These are phyloP conservation scores for Claviceps capensis DNA, from an alignment of 2,329 filamentous ascomycete species.

Conservation along the genomic window DNA sequence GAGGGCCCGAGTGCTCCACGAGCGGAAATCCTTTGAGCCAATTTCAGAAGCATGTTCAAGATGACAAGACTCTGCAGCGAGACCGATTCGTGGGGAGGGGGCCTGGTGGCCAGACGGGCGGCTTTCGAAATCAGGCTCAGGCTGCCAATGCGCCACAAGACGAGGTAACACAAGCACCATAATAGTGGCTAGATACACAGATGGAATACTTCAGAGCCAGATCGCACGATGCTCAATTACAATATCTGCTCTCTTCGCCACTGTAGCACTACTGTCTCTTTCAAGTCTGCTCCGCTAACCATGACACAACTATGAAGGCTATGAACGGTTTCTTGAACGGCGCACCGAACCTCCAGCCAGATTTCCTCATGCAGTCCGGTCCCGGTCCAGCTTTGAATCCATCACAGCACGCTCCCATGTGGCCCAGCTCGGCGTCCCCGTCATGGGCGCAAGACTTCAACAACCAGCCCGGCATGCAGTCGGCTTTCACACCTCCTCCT, in stretches of 20 bases:
- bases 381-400: conserved; percentile 33
- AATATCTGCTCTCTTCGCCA: not conserved
- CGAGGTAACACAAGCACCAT: conserved; percentile 33
- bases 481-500: conserved; percentile 47
- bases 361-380: conserved; percentile 37
- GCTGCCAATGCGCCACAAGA: conserved; percentile 59
- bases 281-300: not conserved
- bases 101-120: conserved; percentile 55
- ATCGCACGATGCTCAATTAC: no score
- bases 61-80: conserved; percentile 88
- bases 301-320: conserved; percentile 43
- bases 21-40: conserved; percentile 92
- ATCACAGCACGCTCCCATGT: conserved; percentile 36
- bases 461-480: conserved; percentile 55
- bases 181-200: no score
- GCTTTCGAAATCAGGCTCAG: conserved; percentile 60
- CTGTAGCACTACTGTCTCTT: not conserved
- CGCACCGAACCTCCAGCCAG: conserved; percentile 43
- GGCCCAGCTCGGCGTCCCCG: conserved; percentile 40
- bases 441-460: conserved; percentile 40
- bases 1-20: conserved; percentile 91
- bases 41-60: conserved; percentile 92
- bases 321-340: conserved; percentile 89
- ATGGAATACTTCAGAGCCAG: no score
- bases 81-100: conserved; percentile 72